These are phyloP conservation scores for Juglanconis sp. DNA, from an alignment of 2,329 filamentous ascomycete species.

Conservation along the genomic window DNA sequence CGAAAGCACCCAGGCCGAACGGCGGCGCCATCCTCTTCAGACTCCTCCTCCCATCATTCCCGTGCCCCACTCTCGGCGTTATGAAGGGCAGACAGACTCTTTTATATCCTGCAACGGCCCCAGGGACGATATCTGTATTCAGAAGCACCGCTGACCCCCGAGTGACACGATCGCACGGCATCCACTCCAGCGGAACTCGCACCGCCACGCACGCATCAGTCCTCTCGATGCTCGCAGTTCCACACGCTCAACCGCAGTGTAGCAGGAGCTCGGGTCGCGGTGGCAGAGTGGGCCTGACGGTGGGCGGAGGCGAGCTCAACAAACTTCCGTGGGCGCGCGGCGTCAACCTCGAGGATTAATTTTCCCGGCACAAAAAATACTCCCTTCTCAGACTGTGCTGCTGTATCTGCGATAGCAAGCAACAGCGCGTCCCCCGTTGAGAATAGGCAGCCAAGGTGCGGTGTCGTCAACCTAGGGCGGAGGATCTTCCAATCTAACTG, in stretches of 20 bases:
- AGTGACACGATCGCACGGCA: not conserved
- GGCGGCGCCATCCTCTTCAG: not conserved
- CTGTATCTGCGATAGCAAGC: not conserved
- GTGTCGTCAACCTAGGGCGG: not conserved
- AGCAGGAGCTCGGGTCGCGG: constrained; percentile 6
- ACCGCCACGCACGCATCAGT: not conserved
- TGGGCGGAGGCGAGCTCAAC: not conserved
- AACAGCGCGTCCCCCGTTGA: not conserved
- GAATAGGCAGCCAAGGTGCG: not conserved
- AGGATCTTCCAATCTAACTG: constrained; percentile 1
- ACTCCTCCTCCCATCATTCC: not conserved
- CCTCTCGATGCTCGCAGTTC: constrained; percentile 1
- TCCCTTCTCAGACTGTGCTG: not conserved
- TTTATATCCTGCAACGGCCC: constrained; percentile 6
- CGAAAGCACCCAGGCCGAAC: not conserved
- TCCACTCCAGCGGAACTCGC: constrained; percentile 11
- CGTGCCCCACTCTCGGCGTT: constrained; percentile 17
- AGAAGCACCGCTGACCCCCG: not conserved
- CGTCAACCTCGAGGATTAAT: not conserved
- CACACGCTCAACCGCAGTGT: constrained; percentile 1
- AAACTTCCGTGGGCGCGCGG: constrained; percentile 3
- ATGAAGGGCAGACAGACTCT: constrained; percentile 12
- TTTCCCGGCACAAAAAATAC: not conserved
- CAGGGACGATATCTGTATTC: not conserved
- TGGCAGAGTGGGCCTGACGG: not conserved